Percentiles rank a stretch among this genome's conserved stretches.
Conservation (phyloP, 1,284 basidiomycete genomes). For the Vanrija sp. region DNA sequence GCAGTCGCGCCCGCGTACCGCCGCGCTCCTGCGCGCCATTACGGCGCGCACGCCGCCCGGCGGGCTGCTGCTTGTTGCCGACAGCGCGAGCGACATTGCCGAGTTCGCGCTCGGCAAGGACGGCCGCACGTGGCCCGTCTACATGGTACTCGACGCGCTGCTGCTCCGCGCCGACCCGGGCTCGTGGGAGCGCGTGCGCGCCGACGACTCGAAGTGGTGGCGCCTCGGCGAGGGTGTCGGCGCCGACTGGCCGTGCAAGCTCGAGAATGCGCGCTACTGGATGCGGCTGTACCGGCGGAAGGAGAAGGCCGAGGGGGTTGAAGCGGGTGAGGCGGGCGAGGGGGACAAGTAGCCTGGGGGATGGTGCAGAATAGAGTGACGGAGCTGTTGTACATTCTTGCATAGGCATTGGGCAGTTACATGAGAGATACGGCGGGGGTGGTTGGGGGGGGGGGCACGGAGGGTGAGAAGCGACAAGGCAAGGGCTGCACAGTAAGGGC, state of each 20-base stretch:
- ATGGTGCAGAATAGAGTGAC: too few relatives aligned
- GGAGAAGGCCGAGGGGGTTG: neutral
- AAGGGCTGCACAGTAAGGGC: too few relatives aligned
- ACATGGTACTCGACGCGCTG: conserved; percentile 40
- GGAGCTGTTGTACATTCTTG: neutral
- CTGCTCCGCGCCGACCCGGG: conserved; percentile 12
- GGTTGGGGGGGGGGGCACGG: too few relatives aligned
- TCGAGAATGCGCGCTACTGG: conserved; percentile 52
- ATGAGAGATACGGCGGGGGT: too few relatives aligned
- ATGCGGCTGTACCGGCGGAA: conserved; percentile 42
- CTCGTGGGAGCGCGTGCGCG: conserved; percentile 39
- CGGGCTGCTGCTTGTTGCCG: conserved; percentile 47
- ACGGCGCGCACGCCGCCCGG: conserved; percentile 41
- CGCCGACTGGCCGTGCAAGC: conserved; percentile 44
- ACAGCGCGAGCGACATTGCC: conserved; percentile 47
- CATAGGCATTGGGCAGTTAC: neutral
- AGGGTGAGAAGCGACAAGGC: too few relatives aligned
- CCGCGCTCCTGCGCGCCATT: conserved; percentile 44
- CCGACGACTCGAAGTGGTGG: conserved; percentile 47
- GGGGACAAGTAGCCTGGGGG: neutral
- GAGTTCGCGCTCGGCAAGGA: conserved; percentile 34
- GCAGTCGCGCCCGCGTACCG: conserved; percentile 45
- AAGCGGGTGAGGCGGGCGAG: neutral
- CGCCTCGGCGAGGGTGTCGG: conserved; percentile 40
- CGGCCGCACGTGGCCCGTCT: conserved; percentile 42